These are phyloP conservation scores for Kodamaea hsintzibuensis DNA, from an alignment of 805 yeast genomes.

Conservation along the genomic window DNA sequence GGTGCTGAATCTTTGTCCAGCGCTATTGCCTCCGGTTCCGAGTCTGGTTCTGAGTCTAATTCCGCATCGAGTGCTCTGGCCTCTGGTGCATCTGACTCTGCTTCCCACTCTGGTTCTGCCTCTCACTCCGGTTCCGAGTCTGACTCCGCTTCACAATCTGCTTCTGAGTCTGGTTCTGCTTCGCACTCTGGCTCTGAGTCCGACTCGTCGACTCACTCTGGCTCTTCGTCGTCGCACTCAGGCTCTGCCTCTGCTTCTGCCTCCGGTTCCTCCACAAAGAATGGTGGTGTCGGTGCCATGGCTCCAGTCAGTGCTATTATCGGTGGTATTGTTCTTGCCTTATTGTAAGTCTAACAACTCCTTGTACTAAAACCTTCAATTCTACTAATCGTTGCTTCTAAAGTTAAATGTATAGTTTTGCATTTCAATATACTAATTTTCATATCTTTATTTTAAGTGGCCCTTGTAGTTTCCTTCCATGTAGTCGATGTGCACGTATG, in stretches of 20 bases:
- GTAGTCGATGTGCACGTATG: constrained; percentile 78
- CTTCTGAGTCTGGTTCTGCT: constrained; percentile 7
- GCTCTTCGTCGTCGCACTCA: neutral
- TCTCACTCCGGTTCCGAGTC: constrained; percentile 1
- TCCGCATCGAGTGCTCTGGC: constrained; percentile 1
- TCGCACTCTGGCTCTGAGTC: constrained; percentile 1
- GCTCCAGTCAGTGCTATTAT: constrained; percentile 12
- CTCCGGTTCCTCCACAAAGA: constrained; percentile 7
- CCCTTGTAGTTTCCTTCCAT: constrained; percentile 47
- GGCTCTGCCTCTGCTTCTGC: constrained; percentile 1
- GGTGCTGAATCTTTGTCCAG: neutral
- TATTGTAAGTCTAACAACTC: constrained; percentile 7
- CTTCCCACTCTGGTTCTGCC: constrained; percentile 3
- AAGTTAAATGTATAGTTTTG: constrained; percentile 1
- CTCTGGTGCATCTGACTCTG: constrained; percentile 3
- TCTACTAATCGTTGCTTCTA: constrained; percentile 5
- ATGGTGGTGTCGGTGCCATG: neutral
- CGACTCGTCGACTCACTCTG: constrained; percentile 5
- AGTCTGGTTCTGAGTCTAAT: constrained; percentile 4
- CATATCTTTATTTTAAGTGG: constrained; percentile 27
- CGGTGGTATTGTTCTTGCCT: constrained; percentile 11
- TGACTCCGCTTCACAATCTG: constrained; percentile 4
- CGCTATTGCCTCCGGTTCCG: constrained; percentile 2
- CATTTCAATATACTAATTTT: neutral
- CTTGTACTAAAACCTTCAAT: neutral